These are phyloP conservation scores for Boehmeria nivea DNA, from an alignment of 306 rosid species.

Conservation along the genomic window DNA sequence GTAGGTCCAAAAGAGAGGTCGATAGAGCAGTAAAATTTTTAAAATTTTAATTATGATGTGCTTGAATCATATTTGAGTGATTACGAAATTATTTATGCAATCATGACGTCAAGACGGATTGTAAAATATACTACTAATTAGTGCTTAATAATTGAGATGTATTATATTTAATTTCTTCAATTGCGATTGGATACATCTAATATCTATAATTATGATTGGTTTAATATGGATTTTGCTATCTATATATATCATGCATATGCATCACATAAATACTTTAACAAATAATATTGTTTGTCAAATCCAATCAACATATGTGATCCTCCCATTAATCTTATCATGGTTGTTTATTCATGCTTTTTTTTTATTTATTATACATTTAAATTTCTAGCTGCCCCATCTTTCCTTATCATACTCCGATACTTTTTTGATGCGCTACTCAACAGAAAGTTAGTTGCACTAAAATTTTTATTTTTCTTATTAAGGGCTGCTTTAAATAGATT, in stretches of 20 bases:
- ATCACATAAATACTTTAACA: neutral
- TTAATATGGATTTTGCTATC: too few species aligned
- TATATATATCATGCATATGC: neutral
- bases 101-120: constrained; percentile 38
- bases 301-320: neutral
- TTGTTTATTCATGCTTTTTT: too few species aligned
- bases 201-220: too few species aligned
- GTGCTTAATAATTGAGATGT: constrained; percentile 4
- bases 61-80: neutral
- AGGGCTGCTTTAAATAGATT: too few species aligned
- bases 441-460: too few species aligned
- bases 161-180: neutral
- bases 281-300: neutral
- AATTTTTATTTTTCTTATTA: too few species aligned
- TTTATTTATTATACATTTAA: neutral
- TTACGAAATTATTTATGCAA: constrained; percentile 14
- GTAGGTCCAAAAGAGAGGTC: constrained; percentile 39
- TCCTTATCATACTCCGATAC: neutral
- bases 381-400: too few species aligned
- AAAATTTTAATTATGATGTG: neutral
- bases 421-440: too few species aligned
- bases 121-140: neutral
- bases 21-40: constrained; percentile 18
- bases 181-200: neutral
- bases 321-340: neutral